Base-by-base conservation (phyloP, 1,284 basidiomycete genomes). In the Heliocybe sulcata region DNA sequence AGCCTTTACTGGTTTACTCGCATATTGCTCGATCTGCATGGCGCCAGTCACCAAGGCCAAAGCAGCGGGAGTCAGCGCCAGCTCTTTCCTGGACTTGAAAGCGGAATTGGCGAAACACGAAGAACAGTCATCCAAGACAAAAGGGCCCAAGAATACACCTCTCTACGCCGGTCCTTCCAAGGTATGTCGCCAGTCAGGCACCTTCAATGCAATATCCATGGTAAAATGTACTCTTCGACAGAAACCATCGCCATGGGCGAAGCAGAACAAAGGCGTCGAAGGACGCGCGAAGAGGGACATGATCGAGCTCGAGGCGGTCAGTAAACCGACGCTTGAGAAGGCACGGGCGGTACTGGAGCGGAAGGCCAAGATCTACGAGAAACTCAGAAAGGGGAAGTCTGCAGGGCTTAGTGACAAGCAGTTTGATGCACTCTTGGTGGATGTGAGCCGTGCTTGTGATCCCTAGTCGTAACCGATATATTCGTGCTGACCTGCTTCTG, bases 361-460 rank as follows among this genome's bases (percentile, higher is more conserved):
- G 49, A 97, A 97, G 67, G 85, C 92, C 3, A 79, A 80, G 65
- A 82, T 88, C 56, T 97, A 97, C 64, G 87, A 92, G 3, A 85
- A 91, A 64, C 68, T 96, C 31, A 72, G 77, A 61, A 84, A 83
- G 58, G 95, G 95, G 6, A 89, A 92, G 69, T 83, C 81, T 8
- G 92, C 84, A 0, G 92, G 91, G 0, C 63, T 96, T 63, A 84
- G 67, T 26, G 89, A 94, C 53, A 83, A 81, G 58, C 89, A 96
- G 64, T 84, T 84, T 57, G 84, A 84, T 47, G 75, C 80, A 20
- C 71, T 92, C 10, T 72, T 93, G 52, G 90, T 98, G 3, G 94
- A 98, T 69, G 94, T 94, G 69, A 67, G 89, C 11, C 35, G 6
- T 23, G 35, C 45, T 52, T 2, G 22, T 55, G 16, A 23, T 56